Evolutionary conservation across 1,139 yeast genomes (phyloP).

Genomic region (Suhomyces bokatorum): DNA sequence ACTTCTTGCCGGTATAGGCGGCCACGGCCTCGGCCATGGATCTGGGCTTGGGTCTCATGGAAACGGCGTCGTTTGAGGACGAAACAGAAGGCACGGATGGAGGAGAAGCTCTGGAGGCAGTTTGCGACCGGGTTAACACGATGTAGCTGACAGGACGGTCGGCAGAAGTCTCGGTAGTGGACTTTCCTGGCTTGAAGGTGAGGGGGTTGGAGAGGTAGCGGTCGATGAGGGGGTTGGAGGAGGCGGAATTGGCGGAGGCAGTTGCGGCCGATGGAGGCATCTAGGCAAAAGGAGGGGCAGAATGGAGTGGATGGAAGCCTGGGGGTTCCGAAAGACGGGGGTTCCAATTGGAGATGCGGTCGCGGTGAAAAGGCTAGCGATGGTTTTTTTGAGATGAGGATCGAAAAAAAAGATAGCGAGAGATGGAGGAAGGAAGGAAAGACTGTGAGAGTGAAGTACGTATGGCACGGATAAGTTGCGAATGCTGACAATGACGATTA

Average conservation of each 20-base stretch:
- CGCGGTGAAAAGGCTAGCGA: constrained; percentile 8
- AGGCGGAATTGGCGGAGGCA: constrained; percentile 35
- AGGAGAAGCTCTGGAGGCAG: constrained; percentile 9
- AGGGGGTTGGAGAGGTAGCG: constrained; percentile 60
- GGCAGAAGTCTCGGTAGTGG: constrained; percentile 31
- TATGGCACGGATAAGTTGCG: too few species aligned
- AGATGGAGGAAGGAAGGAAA: neutral
- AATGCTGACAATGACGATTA: too few species aligned
- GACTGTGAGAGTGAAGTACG: too few species aligned
- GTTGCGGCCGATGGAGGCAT: constrained; percentile 11
- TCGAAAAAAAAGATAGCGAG: neutral
- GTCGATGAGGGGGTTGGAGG: constrained; percentile 49
- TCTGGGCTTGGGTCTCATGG: constrained; percentile 36
- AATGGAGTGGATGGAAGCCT: neutral
- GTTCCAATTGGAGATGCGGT: neutral
- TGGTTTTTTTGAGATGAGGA: constrained; percentile 9
- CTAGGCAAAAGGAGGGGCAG: constrained; percentile 1
- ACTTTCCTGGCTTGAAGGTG: constrained; percentile 56
- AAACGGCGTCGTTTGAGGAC: neutral
- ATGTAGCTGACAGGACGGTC: constrained; percentile 42
- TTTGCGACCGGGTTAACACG: constrained; percentile 32
- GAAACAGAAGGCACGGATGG: neutral
- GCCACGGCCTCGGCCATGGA: constrained; percentile 66
- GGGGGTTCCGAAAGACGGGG: neutral
- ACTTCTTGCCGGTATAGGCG: constrained; percentile 55